A percentile compares a stretch with the other conserved stretches of the same genome.
Evolutionary conservation across 768 basidiomycete species (phyloP).

Genomic region (Mycena alexandri): DNA sequence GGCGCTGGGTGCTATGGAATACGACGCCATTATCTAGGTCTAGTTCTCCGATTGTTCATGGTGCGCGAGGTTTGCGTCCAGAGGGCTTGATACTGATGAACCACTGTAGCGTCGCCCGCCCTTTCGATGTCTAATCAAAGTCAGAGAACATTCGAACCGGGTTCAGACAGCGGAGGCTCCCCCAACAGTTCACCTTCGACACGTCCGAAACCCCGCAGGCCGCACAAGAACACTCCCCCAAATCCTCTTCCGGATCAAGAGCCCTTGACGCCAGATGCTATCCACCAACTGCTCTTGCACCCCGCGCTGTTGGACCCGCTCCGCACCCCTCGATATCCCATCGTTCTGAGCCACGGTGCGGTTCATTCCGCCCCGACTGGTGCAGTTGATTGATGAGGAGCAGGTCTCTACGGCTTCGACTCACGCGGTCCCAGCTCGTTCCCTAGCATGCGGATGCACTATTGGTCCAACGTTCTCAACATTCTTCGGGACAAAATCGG

Average conservation of each 20-base stretch:
- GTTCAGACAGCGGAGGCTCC: constrained; percentile 3
- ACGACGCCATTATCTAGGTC: background rate
- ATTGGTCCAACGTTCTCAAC: constrained; percentile 91
- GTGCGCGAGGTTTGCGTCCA: background rate
- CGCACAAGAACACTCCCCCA: constrained; percentile 27
- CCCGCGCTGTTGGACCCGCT: constrained; percentile 85
- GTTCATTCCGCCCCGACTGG: constrained; percentile 30
- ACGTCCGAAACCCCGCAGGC: constrained; percentile 29
- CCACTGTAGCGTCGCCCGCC: constrained; percentile 3
- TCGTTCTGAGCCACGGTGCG: constrained; percentile 96
- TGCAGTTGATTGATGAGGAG: constrained; percentile 21
- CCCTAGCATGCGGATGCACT: constrained; percentile 88
- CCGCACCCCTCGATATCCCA: constrained; percentile 86
- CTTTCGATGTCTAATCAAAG: constrained; percentile 22
- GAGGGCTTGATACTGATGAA: background rate
- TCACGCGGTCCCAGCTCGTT: constrained; percentile 86
- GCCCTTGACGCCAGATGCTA: constrained; percentile 54
- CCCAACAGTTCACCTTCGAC: constrained; percentile 19
- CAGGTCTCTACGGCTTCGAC: constrained; percentile 96
- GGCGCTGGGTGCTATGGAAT: constrained; percentile 28
- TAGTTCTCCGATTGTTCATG: background rate
- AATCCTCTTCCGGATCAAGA: constrained; percentile 35
- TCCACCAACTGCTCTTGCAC: constrained; percentile 80
- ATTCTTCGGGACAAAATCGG: constrained; percentile 85
- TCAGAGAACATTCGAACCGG: constrained; percentile 24